A percentile compares a stretch with the other conserved stretches of the same genome.
Evolutionary conservation across 1,284 basidiomycete genomes (phyloP).

Genomic region (Ceratobasidium sp.): DNA sequence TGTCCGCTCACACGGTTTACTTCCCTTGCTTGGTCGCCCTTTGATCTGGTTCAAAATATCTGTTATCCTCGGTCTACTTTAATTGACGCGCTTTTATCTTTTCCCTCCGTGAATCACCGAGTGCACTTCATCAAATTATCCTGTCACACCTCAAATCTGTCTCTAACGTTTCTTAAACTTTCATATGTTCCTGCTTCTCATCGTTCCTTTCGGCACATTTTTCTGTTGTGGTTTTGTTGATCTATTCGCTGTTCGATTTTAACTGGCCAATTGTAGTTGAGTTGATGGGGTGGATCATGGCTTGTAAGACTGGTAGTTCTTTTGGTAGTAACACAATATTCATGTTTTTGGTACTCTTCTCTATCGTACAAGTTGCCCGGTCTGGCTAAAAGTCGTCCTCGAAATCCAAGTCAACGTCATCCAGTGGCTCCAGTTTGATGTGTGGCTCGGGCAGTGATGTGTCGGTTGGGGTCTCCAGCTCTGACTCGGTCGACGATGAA

Average conservation of each 20-base stretch:
- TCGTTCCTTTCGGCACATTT: slow-evolving; percentile 22
- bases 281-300: slow-evolving; percentile 18
- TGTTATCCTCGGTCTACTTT: not conserved
- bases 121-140: slow-evolving; percentile 15
- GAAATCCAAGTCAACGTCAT: slow-evolving; percentile 5
- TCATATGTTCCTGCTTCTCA: slow-evolving; percentile 1
- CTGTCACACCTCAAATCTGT: not conserved
- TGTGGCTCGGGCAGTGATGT: not conserved
- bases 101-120: slow-evolving; percentile 18
- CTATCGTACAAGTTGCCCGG: not conserved
- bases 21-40: too few relatives aligned
- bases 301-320: slow-evolving; percentile 36
- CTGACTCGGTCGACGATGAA: not conserved
- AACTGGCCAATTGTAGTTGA: not conserved
- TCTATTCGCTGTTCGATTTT: slow-evolving; percentile 22
- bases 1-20: too few relatives aligned
- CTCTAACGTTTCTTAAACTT: not conserved
- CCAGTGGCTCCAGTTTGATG: slow-evolving; percentile 1
- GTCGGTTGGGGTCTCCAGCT: not conserved
- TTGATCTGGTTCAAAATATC: too few relatives aligned
- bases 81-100: not conserved
- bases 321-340: slow-evolving; percentile 27
- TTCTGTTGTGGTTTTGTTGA: slow-evolving; percentile 5
- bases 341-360: not conserved
- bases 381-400: slow-evolving; percentile 15